phyloP scores from a whole-genome alignment of 2,329 filamentous ascomycete species.

The Conoideocrella luteorostrata region DNA sequence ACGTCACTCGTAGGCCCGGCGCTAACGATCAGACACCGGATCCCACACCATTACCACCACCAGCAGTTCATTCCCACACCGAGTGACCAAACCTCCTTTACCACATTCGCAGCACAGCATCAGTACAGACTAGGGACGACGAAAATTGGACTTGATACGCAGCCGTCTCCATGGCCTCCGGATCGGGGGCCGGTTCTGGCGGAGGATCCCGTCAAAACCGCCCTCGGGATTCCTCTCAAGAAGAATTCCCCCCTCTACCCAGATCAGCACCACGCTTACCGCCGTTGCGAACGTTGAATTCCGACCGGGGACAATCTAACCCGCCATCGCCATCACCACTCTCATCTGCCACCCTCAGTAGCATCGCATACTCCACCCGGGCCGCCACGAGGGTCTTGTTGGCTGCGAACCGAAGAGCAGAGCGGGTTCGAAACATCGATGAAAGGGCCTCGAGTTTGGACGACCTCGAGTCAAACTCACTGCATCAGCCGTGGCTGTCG shows the following conservation, averaged over 20 bases:
- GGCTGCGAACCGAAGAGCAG: slow-evolving; percentile 25
- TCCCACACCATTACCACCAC: background rate
- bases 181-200: slow-evolving; percentile 24
- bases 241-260: slow-evolving; percentile 27
- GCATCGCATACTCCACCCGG: slow-evolving; percentile 1
- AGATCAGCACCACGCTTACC: slow-evolving; percentile 20
- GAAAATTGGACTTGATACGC: background rate
- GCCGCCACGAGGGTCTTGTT: slow-evolving; percentile 17
- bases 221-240: slow-evolving; percentile 20
- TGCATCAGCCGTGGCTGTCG: slow-evolving; percentile 21
- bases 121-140: too few relatives aligned
- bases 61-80: background rate
- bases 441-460: slow-evolving; percentile 20
- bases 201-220: slow-evolving; percentile 23
- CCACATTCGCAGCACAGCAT: background rate
- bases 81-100: too few relatives aligned
- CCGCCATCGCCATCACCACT: slow-evolving; percentile 8
- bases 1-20: background rate
- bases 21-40: background rate
- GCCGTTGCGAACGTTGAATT: slow-evolving; percentile 24
- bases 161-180: slow-evolving; percentile 23
- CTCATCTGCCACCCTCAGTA: background rate
- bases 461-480: slow-evolving; percentile 19
- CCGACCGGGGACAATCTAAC: slow-evolving; percentile 20
- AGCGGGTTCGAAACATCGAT: slow-evolving; percentile 29